Evolutionary conservation across 1,139 yeast genomes (phyloP).

Genomic region (Pneumocystis wakefieldiae): DNA sequence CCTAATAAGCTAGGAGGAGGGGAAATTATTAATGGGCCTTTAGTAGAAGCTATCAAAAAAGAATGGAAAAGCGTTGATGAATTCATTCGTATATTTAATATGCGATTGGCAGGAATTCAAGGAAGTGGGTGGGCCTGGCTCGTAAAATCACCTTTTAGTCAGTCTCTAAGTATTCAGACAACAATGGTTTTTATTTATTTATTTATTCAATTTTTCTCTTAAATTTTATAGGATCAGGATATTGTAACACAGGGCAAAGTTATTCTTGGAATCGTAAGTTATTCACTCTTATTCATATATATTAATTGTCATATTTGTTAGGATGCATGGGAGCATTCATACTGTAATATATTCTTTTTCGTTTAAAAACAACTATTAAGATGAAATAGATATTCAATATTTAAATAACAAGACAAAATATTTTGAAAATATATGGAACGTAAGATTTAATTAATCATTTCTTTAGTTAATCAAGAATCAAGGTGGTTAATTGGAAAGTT

Average conservation of each 20-base stretch:
- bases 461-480: neutral
- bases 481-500: neutral
- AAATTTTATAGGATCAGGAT: slow-evolving; percentile 49
- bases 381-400: slow-evolving; percentile 52
- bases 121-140: slow-evolving; percentile 98
- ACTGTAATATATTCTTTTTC: slow-evolving; percentile 26
- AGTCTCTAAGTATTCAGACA: slow-evolving; percentile 70
- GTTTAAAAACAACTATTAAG: neutral
- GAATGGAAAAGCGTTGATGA: slow-evolving; percentile 71
- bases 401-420: slow-evolving; percentile 88
- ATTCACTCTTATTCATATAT: neutral
- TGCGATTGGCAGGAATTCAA: slow-evolving; percentile 75
- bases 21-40: slow-evolving; percentile 48
- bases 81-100: slow-evolving; percentile 52
- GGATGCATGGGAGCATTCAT: slow-evolving; percentile 98
- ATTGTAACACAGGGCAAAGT: slow-evolving; percentile 59
- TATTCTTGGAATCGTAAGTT: slow-evolving; percentile 29
- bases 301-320: slow-evolving; percentile 42
- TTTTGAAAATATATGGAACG: slow-evolving; percentile 94
- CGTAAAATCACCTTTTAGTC: slow-evolving; percentile 73
- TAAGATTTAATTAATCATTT: slow-evolving; percentile 22
- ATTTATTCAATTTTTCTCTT: neutral
- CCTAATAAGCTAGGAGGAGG: slow-evolving; percentile 79
- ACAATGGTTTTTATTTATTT: slow-evolving; percentile 29
- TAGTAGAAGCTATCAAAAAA: slow-evolving; percentile 46